Base-by-base conservation (phyloP, 1,284 basidiomycete genomes). In the Tausonia pullulans region DNA sequence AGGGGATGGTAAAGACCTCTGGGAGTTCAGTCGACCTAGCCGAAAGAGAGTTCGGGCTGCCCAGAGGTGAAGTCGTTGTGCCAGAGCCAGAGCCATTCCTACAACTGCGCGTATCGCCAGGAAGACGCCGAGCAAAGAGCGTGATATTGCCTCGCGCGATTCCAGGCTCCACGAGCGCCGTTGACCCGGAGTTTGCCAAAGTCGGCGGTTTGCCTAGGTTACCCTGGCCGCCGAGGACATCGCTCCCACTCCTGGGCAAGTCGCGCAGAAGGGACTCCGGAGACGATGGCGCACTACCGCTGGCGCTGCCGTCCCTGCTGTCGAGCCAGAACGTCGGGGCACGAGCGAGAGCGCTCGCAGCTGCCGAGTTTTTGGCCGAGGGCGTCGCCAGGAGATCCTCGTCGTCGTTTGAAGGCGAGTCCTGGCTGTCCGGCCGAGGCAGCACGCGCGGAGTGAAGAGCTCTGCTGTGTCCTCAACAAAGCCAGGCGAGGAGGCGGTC, bases 1-100 rank as follows among this genome's bases (percentile, higher is more conserved):
- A 74, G 0, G 75, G 75, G 0, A 76, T 63, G 16, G 67, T 69
- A 65, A 75, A 44, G 57, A 67, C 69, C 59, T 76, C 71, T 60
- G 45, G 62, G 54, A 0, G 63, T 10, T 52, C 62, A 11, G 3
- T 13, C 39, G 8, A 27, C 2, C 5, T 13, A 7, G 8, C n/a
- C 9, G 51, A 5, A 5, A 58, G 66, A 11, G 58, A 57, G 9
- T 39, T 54, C 54, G 40, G 64, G 57, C 2, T 58, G 56, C 53
- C 59, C 50, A 5, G 46, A 16, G 0, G 46, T 49, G 27, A 16
- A 3, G 14, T 40, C 62, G 27, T 53, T 57, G 3, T 8, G 8
- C 27, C 27, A 1, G 27, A 27, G 27, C 27, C 27, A 27, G 27
- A 27, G 27, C 27, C 27, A 27, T 27, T 27, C 27, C 27, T 27